Evolutionary conservation across 2,329 filamentous ascomycete species (phyloP), one percentile per base, ranked within the genome.

Genomic region (Monosporascus sp.): DNA sequence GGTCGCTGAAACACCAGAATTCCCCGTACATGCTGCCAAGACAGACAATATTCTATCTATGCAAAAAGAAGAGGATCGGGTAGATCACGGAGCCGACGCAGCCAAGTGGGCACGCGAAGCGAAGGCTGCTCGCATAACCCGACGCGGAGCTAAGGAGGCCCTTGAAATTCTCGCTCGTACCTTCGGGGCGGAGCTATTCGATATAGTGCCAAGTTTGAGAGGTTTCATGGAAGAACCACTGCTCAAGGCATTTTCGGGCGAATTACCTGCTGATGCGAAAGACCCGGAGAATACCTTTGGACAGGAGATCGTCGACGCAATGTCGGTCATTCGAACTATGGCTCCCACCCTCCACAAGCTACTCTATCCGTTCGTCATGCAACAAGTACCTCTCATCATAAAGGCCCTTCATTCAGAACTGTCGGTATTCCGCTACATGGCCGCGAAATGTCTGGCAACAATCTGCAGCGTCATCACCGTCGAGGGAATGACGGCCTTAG

Each of bases 381-480:
- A 87, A 49, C 81, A 97, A 63, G 82, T 97, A 69, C 91, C 93
- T 7, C 78, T 93, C 38, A 85, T 99, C 51, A 89, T 91, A 61
- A 93, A 88, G 70, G 93, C 91, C 4, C 78, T 99, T 44, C 90
- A 93, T 62, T 96, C 90, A 20, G 84, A 87, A 62, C 79, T 97
- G 16, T 95, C 94, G 2, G 91, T 99, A 2, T 90, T 99, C 68
- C 84, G 94, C 40, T 99, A 99, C 71, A 94, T 93, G 72, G 94
- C 94, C 24, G 94, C 94, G 0, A 99, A 99, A 70, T 97, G 94
- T 68, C 85, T 99, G 68, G 95, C 94, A 8, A 99, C 94, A 1
- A 88, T 97, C 45, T 99, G 95, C 78, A 99, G 93, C 68, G 88
- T 97, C 60, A 95, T 99, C 62, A 90, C 91, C 0, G 88, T 97